phyloP scores from a whole-genome alignment of 352 stramenopile genomes.

The Phytophthora litchii region DNA sequence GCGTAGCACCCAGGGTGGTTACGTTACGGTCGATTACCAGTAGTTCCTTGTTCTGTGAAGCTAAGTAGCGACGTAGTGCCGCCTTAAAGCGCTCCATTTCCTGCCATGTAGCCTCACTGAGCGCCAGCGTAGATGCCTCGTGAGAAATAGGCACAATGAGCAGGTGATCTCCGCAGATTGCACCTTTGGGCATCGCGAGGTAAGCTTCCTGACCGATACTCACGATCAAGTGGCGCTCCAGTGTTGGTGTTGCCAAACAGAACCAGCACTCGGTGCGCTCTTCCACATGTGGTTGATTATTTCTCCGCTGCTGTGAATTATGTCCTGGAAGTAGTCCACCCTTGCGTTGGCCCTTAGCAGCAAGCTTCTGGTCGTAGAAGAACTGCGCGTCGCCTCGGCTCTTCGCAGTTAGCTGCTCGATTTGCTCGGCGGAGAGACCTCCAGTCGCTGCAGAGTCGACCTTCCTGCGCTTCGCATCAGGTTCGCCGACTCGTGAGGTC shows the following conservation, averaged over 20 bases:
- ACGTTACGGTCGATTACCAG: constrained; percentile 85
- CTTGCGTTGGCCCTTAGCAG: constrained; percentile 55
- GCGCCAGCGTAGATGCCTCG: constrained; percentile 59
- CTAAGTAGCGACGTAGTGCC: constrained; percentile 65
- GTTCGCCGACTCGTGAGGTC: constrained; percentile 25
- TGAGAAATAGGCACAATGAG: constrained; percentile 85
- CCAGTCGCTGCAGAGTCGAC: constrained; percentile 23
- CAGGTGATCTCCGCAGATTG: constrained; percentile 76
- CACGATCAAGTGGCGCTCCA: constrained; percentile 84
- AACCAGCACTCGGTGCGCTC: constrained; percentile 88
- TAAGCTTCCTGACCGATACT: constrained; percentile 84
- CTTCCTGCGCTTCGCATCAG: constrained; percentile 51
- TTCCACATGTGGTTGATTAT: constrained; percentile 40
- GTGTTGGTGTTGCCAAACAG: constrained; percentile 74
- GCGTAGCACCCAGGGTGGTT: constrained; percentile 65
- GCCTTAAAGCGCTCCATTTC: constrained; percentile 80
- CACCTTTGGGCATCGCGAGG: constrained; percentile 80
- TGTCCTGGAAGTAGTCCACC: constrained; percentile 41
- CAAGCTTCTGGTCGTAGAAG: constrained; percentile 79
- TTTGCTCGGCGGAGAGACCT: constrained; percentile 67
- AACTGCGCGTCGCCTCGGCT: constrained; percentile 54
- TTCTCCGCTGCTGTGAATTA: constrained; percentile 27
- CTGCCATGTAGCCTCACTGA: constrained; percentile 40
- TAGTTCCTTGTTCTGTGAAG: constrained; percentile 67
- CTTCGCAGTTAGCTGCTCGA: constrained; percentile 64